Percentiles rank a stretch among this genome's conserved stretches.
Conservation (phyloP, 192 early-diverging fungal species). For the Backusella australiensis region DNA sequence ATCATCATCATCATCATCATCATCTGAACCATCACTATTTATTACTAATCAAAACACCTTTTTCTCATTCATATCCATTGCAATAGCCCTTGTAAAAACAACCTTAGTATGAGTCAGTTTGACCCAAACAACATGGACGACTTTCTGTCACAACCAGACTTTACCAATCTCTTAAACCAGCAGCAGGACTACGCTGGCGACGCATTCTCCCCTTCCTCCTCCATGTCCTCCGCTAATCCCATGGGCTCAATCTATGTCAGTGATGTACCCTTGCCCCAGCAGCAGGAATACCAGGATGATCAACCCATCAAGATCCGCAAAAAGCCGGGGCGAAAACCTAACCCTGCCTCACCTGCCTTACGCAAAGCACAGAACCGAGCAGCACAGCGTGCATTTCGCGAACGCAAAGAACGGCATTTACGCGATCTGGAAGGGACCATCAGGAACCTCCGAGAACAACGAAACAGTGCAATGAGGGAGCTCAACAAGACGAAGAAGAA, state of each 20-base stretch:
- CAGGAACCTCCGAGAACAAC: conserved; percentile 59
- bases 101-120: background rate
- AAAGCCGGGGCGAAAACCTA: conserved; percentile 59
- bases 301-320: conserved; percentile 46
- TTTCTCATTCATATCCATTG: background rate
- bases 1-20: background rate
- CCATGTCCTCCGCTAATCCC: background rate
- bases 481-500: conserved; percentile 38
- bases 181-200: background rate
- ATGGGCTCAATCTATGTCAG: conserved; percentile 6
- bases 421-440: conserved; percentile 73
- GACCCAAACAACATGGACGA: background rate
- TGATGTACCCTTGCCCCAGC: background rate
- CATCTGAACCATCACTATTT: background rate
- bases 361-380: conserved; percentile 82
- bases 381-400: conserved; percentile 88
- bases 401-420: conserved; percentile 79
- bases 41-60: background rate
- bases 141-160: conserved; percentile 3
- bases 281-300: conserved; percentile 7
- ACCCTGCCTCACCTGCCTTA: conserved; percentile 55
- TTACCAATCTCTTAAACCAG: background rate
- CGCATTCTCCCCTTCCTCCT: background rate
- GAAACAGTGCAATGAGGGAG: conserved; percentile 44
- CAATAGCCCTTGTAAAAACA: background rate